Base-by-base conservation (phyloP, 495 filamentous ascomycete species). In the Xylaria bambusicola region DNA sequence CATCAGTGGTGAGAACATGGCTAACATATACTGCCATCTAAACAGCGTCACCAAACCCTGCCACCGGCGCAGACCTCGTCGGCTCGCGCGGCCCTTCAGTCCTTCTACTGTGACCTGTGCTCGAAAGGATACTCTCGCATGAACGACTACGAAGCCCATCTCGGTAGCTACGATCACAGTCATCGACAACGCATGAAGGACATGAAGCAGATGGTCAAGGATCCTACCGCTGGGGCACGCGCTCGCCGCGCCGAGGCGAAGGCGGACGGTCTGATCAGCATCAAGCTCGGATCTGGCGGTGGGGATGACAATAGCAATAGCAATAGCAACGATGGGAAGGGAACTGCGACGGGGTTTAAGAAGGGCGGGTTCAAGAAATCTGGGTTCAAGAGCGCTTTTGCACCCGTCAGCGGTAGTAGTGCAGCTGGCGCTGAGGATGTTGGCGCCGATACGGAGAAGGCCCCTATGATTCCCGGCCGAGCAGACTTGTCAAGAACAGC, bases 31-130 rank as follows among this genome's bases (percentile, higher is more conserved):
- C 35, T 35, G n/a, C 17, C 35, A 52, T 33, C 53, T 58, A 13
- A 33, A 40, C 68, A 80, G 76, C 66, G 77, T 56, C 71, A 75
- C 66, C 80, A 75, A 71, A 82, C 76, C 52, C 80, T 79, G 24
- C 82, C 76, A 33, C 80, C 78, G 51, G 78, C 79, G 42, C 74
- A 93, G 75, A 97, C 93, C 3, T 87, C 92, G 61, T 90, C 88
- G 35, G 93, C 93, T 1, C 86, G 91, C 35, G 90, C 92, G 66
- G 93, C 93, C 5, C 80, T 88, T n/a, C 90, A 89, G 63, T 84
- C 90, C 26, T 97, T 98, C 77, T 92, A 90, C 74, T 98, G 88
- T 76, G 80, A 86, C 41, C 75, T 90, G 56, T 90, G 87, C 67
- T 75, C 79, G 40, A 87, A 90, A 73, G 85, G 86, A 62, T 90